Base-by-base conservation (phyloP, 768 basidiomycete genomes). In the Gymnopilus junonius region DNA sequence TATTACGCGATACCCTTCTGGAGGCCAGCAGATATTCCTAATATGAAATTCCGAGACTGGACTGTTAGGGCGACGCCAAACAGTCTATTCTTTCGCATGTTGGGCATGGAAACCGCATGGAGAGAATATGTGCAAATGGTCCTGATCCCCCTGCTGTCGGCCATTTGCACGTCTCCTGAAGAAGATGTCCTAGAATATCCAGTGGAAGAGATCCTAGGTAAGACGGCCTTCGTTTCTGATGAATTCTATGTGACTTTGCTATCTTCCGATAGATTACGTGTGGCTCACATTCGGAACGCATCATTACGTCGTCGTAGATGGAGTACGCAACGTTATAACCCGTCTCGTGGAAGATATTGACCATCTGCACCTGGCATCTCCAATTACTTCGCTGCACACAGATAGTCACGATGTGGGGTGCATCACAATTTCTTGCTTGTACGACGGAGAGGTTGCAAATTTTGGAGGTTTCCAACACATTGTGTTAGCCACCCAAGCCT, bases 401-500 rank as follows among this genome's bases (percentile, higher is more conserved):
- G 80, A 85, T 64, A 69, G 71, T 11, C 48, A 71, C 8, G 66
- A 80, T 51, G 59, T 75, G 7, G 72, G 66, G 17, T 75, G 74
- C 15, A 75, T 76, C 20, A 74, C 79, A 20, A 77, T 87, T 23
- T 72, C 77, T 27, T 84, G 78, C 55, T 60, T 70, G 37, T 73
- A 73, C 40, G 64, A 71, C 21, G 70, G 73, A 17, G 71, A 75
- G 4, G 39, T 65, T 10, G 65, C 59, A 17, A 70, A 74, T 1
- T 73, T 79, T 65, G 35, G 67, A 6, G 87, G 85, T 7, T 92
- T 92, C 68, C 82, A 85, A 53, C 87, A 90, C 69, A 75, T 94
- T 61, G 75, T 93, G 6, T 80, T 93, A 53, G 91, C 89, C 5
- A 93, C 92, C 0, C 91, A 92, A 71, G 91, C 91, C 6, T 84